Percentiles rank a stretch among this genome's conserved stretches.
Evolutionary conservation across 148 eudicot genomes (phyloP).

Genomic region (Camellia japonica): DNA sequence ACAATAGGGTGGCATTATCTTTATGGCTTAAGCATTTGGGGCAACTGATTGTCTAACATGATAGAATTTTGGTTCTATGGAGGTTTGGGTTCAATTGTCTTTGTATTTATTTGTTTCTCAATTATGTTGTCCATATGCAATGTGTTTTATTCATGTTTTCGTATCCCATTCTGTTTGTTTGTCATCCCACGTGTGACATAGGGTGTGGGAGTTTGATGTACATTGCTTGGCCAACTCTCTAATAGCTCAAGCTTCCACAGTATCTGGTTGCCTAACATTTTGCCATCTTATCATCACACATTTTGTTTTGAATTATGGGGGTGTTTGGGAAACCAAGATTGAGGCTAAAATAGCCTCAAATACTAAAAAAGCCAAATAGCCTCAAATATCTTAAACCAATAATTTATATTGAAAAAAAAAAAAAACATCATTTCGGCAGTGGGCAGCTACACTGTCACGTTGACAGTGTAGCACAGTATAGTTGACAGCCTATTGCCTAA

Average conservation of each 20-base stretch:
- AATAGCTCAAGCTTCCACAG: background rate
- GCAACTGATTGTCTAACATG: background rate
- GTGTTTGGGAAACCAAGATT: no score
- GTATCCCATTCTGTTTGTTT: background rate
- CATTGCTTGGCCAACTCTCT: background rate
- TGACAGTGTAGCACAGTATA: no score
- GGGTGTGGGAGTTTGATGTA: background rate
- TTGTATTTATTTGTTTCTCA: background rate
- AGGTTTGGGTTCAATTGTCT: background rate
- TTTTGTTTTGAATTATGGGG: background rate
- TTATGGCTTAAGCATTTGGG: background rate
- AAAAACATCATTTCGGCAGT: no score
- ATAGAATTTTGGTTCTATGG: background rate
- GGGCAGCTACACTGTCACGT: no score
- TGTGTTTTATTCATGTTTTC: background rate
- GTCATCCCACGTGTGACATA: background rate
- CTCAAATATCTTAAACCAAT: no score
- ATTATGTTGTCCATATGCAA: background rate
- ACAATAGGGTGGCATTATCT: no score
- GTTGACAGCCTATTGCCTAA: no score
- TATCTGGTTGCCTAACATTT: background rate
- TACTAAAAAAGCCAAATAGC: no score
- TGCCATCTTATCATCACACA: background rate
- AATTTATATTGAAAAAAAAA: no score
- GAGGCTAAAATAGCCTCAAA: no score